Percentiles rank a stretch among this genome's conserved stretches.
These are phyloP conservation scores for Dioszegia aurantiaca DNA, from an alignment of 768 basidiomycete species.

Conservation along the genomic window DNA sequence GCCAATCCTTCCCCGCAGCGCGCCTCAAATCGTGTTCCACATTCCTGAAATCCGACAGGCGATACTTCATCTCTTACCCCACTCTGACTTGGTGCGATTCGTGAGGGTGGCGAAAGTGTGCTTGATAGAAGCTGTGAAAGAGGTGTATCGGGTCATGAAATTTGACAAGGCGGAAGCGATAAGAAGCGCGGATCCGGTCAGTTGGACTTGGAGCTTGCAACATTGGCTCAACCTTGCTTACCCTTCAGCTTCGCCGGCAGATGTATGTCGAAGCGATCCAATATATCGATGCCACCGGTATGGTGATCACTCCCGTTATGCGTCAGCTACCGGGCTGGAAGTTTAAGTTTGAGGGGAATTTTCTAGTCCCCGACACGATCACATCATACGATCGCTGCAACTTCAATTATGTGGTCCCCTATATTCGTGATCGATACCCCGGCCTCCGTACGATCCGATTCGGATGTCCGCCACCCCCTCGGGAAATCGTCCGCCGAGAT, in stretches of 20 bases:
- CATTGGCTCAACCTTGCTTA: no score
- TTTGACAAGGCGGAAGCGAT: neutral
- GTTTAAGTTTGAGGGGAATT: no score
- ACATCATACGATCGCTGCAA: neutral
- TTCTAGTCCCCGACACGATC: no score
- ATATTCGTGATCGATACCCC: neutral
- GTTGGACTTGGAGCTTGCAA: no score
- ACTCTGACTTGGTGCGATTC: neutral
- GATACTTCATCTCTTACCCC: neutral
- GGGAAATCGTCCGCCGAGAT: no score
- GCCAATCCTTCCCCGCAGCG: neutral
- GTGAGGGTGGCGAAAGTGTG: neutral
- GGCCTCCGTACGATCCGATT: neutral
- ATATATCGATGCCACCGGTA: no score
- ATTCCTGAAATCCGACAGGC: neutral
- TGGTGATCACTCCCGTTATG: no score
- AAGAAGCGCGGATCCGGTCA: neutral
- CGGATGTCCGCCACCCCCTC: neutral
- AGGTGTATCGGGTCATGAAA: neutral
- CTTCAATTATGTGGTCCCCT: neutral
- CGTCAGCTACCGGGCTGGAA: no score
- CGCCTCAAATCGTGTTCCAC: neutral
- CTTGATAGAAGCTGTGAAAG: neutral
- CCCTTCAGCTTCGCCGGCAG: no score
- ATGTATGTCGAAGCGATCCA: no score